Evolutionary conservation across 1,284 basidiomycete genomes (phyloP), one percentile per base, ranked within the genome.

Genomic region (Puccinia triticina): DNA sequence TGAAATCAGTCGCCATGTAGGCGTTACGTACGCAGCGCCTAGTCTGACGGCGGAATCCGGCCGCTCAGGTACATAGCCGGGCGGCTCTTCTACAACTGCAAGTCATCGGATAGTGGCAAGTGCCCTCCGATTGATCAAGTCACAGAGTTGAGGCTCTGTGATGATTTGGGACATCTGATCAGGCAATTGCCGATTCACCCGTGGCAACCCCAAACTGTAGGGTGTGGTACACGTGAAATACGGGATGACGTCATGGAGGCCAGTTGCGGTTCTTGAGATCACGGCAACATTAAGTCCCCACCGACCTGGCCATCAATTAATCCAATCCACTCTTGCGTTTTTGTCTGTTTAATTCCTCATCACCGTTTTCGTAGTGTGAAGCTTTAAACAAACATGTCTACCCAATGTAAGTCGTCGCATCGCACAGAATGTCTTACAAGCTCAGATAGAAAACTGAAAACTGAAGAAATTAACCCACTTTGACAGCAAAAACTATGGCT

Each of bases 401-500:
- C 78, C 57, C 78, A 81, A 73, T 81, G 78, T 81, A 73, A 72
- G 71, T 59, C 53, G 10, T 48, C 23, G 10, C 10, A 12, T 72
- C 55, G 46, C 26, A 61, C n/a, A 4, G 4, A 77, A 8, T 40
- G 10, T 40, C 8, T 8, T 23, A 4, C 21, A 50, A 43, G 48
- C 8, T 46, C 10, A 21, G 16, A 29, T 34, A 40, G 48, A 69
- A n/a, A 12, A 11, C 55, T 69, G 37, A 23, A 34, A 64, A 50
- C n/a, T 67, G 26, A 72, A 46, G 67, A 46, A 53, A 23, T 64
- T 23, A 73, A 61, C 5, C 59, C 11, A 50, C 29, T 32, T 48
- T 34, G 29, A 46, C 55, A 81, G 78, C 78, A 32, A 69, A 81
- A 64, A 46, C 71, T 37, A 81, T 81, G 78, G 69, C 69, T 48